Conservation (phyloP, 2,329 filamentous ascomycete genomes). For the Tolypocladium amazonense region DNA sequence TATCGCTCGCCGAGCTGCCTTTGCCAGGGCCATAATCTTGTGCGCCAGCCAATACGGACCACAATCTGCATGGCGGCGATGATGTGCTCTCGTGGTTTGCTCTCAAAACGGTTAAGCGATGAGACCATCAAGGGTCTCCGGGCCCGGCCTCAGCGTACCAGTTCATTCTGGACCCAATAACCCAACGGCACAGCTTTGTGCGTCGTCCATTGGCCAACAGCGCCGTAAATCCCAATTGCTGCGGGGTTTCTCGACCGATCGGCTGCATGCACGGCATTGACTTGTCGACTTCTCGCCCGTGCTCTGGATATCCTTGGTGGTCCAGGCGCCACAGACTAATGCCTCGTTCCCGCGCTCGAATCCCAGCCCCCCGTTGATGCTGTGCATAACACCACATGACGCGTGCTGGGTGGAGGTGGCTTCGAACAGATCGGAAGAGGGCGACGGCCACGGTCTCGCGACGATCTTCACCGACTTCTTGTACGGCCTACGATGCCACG, state of each 20-base stretch:
- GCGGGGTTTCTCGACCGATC: constrained; percentile 9
- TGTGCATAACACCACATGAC: constrained; percentile 4
- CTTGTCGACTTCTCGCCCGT: not conserved
- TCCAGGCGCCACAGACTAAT: not conserved
- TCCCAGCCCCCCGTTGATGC: constrained; percentile 7
- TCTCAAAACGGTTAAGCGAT: not conserved
- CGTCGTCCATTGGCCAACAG: constrained; percentile 14
- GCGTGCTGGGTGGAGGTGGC: not conserved
- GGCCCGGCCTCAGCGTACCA: constrained; percentile 3
- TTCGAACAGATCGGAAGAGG: not conserved
- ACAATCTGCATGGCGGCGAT: not conserved
- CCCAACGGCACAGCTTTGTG: constrained; percentile 6
- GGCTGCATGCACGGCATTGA: not conserved
- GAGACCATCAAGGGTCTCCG: not conserved
- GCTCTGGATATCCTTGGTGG: not conserved
- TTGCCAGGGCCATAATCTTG: not conserved
- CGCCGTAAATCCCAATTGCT: constrained; percentile 16
- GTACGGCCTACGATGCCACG: not conserved
- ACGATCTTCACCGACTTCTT: not conserved
- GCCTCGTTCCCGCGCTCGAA: constrained; percentile 7
- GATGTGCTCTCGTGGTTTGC: not conserved
- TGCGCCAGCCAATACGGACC: not conserved
- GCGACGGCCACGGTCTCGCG: not conserved
- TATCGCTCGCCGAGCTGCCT: not conserved
- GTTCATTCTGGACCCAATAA: constrained; percentile 16